phyloP scores from a whole-genome alignment of 75 land plant genomes.

The Picea sitchensis region DNA sequence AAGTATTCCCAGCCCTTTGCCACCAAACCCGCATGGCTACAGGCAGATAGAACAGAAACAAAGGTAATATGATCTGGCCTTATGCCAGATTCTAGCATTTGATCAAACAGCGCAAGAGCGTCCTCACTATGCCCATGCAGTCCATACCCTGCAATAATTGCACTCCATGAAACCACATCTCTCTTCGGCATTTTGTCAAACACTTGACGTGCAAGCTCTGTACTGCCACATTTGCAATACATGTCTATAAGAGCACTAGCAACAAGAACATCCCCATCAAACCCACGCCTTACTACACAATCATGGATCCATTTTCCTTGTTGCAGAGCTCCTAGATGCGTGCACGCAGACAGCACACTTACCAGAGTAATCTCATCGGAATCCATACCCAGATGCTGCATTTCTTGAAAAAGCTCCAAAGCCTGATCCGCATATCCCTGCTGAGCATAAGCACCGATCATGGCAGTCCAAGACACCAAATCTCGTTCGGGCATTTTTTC shows the following conservation, averaged over 20 bases:
- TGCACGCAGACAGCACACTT: conserved; percentile 55
- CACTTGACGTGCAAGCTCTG: conserved; percentile 8
- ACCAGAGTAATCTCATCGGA: conserved; percentile 57
- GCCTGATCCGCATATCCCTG: conserved; percentile 18
- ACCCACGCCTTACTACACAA: background rate
- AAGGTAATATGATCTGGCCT: conserved; percentile 19
- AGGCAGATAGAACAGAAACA: conserved; percentile 21
- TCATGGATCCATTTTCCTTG: conserved; percentile 29
- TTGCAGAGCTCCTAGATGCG: conserved; percentile 38
- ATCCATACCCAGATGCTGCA: conserved; percentile 20
- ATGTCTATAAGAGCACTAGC: conserved; percentile 14
- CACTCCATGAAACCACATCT: conserved; percentile 21
- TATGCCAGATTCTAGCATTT: conserved; percentile 6
- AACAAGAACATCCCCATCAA: conserved; percentile 3
- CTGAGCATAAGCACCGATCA: conserved; percentile 46
- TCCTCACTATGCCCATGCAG: conserved; percentile 6
- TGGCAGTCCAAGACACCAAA: conserved; percentile 71
- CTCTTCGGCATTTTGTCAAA: conserved; percentile 10
- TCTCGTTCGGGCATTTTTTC: conserved; percentile 50
- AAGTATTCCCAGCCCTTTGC: conserved; percentile 17
- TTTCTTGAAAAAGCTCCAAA: conserved; percentile 26
- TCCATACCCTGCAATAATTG: conserved; percentile 12
- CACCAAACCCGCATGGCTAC: conserved; percentile 18
- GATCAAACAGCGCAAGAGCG: conserved; percentile 10
- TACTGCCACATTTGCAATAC: conserved; percentile 11